Base-by-base conservation (phyloP, 192 early-diverging fungal species). In the Podila epicladia region DNA sequence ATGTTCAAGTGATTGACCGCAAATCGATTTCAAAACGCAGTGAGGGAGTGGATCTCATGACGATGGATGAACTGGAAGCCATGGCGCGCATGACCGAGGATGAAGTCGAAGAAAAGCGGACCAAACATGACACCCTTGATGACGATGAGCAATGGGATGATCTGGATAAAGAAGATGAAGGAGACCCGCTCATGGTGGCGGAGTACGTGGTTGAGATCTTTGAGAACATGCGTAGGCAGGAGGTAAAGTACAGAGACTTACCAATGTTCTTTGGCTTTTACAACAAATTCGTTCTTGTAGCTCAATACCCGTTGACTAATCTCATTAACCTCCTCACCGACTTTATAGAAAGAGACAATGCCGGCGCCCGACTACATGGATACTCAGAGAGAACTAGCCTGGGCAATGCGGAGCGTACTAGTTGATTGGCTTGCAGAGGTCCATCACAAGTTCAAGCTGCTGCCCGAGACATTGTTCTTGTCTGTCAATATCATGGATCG, bases 141-240 rank as follows among this genome's bases (percentile, higher is more conserved):
- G 74, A 65, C 22, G 33, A 35, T 13, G 8, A 65, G 41, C 29
- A n/a, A 17, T 72, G 70, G 69, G 75, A 72, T 19, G 70, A 79
- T 41, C 28, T 70, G 9, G 75, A 77, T 53, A 64, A 63, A 33
- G 68, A 65, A 19, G 75, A 77, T 17, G 35, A 37, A 9, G 38
- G 61, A 7, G 98, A 99, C 85, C 97, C 97, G 0, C 82, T 95
- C 83, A 96, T 98, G 92, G 94, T 97, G 0, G 85, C 97, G 13
- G 98, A 98, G 82, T 99, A 99, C 82, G 93, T 93, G 13, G 77
- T 73, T 32, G 97, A 99, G n/a, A 98, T 99, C 63, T 95, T 97
- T 74, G 85, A 92, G 24, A 95, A 98, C 84, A 83, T 98, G 90
- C 86, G 82, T 35, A 77, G 92, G 24, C 82, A 90, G 9, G 97